phyloP scores from a whole-genome alignment of 2,329 filamentous ascomycete genomes.

The Fusarium brachygibbosum region DNA sequence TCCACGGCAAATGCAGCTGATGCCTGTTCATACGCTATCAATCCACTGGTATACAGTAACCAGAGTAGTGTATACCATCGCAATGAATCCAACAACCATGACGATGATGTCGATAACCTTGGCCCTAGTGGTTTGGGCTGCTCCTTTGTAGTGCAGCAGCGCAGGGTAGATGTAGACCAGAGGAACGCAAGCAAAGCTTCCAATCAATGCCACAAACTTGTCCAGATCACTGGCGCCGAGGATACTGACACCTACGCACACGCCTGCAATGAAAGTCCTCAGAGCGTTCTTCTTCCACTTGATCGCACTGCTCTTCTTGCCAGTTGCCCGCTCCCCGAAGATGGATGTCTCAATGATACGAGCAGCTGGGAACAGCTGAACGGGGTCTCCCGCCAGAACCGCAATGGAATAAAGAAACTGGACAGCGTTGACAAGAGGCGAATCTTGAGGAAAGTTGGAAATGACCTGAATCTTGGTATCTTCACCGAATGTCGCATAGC shows the following conservation, averaged over 20 bases:
- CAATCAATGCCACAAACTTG: constrained; percentile 81
- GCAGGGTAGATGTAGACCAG: constrained; percentile 84
- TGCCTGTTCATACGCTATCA: constrained; percentile 33
- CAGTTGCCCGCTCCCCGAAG: constrained; percentile 74
- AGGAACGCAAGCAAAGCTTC: constrained; percentile 79
- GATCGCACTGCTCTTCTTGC: constrained; percentile 72
- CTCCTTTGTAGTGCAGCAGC: constrained; percentile 76
- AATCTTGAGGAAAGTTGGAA: constrained; percentile 79
- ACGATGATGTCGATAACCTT: constrained; percentile 73
- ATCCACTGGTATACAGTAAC: constrained; percentile 66
- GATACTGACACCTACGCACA: constrained; percentile 73
- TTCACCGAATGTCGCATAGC: constrained; percentile 80
- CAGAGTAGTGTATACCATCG: constrained; percentile 79
- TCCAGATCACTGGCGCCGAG: constrained; percentile 77
- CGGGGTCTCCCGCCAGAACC: constrained; percentile 79
- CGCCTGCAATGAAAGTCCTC: constrained; percentile 66
- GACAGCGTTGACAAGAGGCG: constrained; percentile 79
- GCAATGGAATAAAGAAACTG: constrained; percentile 81
- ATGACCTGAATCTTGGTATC: constrained; percentile 80
- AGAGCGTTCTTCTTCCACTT: constrained; percentile 85
- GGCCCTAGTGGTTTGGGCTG: constrained; percentile 67
- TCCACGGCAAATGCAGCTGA: background rate
- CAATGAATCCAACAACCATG: constrained; percentile 72
- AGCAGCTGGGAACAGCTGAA: constrained; percentile 80
- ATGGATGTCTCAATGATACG: constrained; percentile 77